Percentiles rank a stretch among this genome's conserved stretches.
Evolutionary conservation across 345 rosid species (phyloP).

Genomic region (Euphorbia lathyris): DNA sequence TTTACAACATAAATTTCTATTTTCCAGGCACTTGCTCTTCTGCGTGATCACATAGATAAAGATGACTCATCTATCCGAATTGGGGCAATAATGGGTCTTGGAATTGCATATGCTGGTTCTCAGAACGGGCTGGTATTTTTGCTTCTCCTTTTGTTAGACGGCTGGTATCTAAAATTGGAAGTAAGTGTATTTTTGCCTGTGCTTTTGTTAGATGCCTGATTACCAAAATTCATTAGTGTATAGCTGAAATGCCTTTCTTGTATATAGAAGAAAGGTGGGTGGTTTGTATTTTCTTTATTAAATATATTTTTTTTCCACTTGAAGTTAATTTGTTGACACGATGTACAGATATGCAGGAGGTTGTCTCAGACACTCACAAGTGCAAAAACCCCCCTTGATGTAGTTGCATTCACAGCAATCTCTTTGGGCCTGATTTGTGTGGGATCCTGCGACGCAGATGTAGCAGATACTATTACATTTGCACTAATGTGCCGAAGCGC

Average conservation of each 20-base stretch:
- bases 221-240: too few relatives aligned
- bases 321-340: neutral
- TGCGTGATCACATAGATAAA: constrained; percentile 55
- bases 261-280: too few relatives aligned
- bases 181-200: too few relatives aligned
- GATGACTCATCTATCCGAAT: constrained; percentile 82
- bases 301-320: neutral
- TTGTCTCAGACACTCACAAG: constrained; percentile 68
- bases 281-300: too few relatives aligned
- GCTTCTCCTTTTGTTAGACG: too few relatives aligned
- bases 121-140: too few relatives aligned
- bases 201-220: too few relatives aligned
- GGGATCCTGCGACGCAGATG: constrained; percentile 94
- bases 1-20: constrained; percentile 21
- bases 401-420: too few relatives aligned
- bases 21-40: constrained; percentile 78
- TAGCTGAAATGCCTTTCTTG: too few relatives aligned
- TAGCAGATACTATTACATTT: constrained; percentile 84
- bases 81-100: too few relatives aligned
- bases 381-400: constrained; percentile 72
- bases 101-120: too few relatives aligned
- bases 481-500: constrained; percentile 81
- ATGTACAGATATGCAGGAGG: constrained; percentile 54
- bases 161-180: too few relatives aligned
- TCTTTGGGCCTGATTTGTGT: constrained; percentile 86